Evolutionary conservation across 1,139 yeast species (phyloP).

Genomic region (Kodamaea derodonti): DNA sequence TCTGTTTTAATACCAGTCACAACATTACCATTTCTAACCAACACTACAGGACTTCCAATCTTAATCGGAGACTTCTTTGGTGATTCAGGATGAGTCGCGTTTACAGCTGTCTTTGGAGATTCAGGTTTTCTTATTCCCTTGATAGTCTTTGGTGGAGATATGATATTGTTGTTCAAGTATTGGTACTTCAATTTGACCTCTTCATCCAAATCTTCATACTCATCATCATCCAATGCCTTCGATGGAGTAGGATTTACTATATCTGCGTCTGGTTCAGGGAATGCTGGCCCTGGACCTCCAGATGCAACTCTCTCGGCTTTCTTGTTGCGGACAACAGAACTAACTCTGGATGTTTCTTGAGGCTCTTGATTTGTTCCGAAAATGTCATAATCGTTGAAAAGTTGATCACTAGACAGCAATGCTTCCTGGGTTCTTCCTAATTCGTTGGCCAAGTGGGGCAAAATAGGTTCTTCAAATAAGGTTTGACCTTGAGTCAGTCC

Average conservation of each 20-base stretch:
- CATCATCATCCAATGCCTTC: conserved; percentile 9
- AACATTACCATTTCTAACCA: conserved; percentile 28
- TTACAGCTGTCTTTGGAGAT: not conserved
- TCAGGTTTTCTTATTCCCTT: not conserved
- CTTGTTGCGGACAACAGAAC: conserved; percentile 14
- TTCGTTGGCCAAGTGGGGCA: conserved; percentile 35
- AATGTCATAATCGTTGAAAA: conserved; percentile 32
- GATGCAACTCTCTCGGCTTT: conserved; percentile 5
- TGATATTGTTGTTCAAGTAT: conserved; percentile 8
- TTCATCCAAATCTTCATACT: conserved; percentile 12
- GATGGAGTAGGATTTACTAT: conserved; percentile 25
- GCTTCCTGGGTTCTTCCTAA: conserved; percentile 33
- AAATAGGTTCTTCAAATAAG: conserved; percentile 5
- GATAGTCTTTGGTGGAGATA: conserved; percentile 1
- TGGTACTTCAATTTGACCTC: conserved; percentile 13
- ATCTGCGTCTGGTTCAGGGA: conserved; percentile 39
- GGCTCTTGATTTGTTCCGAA: conserved; percentile 11
- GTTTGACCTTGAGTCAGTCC: not conserved
- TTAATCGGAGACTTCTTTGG: conserved; percentile 28
- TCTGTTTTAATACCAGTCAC: conserved; percentile 22
- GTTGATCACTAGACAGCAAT: conserved; percentile 31
- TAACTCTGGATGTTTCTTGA: conserved; percentile 12
- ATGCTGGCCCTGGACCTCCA: conserved; percentile 8
- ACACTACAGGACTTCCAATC: conserved; percentile 37
- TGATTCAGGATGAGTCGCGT: conserved; percentile 4